phyloP scores from a whole-genome alignment of 164 flowering plant genomes.

The Chloranthus sessilifolius region DNA sequence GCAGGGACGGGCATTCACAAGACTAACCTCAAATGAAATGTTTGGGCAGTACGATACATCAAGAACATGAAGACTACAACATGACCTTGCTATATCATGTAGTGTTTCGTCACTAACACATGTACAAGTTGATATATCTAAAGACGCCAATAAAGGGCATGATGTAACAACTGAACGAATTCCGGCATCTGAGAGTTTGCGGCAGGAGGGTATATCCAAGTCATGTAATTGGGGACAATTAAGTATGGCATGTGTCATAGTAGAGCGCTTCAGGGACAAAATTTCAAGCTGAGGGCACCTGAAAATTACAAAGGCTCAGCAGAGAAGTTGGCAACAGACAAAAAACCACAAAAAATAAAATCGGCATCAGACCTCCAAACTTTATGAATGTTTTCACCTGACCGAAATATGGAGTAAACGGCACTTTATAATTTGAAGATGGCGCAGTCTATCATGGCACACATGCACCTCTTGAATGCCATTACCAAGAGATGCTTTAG shows the following conservation, averaged over 20 bases:
- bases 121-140: conserved; percentile 84
- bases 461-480: conserved; percentile 74
- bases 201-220: conserved; percentile 82
- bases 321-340: too few species aligned
- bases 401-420: conserved; percentile 69
- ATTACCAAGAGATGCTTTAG: conserved; percentile 67
- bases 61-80: conserved; percentile 55
- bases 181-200: conserved; percentile 86
- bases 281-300: conserved; percentile 82
- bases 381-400: conserved; percentile 32
- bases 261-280: conserved; percentile 84
- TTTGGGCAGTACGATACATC: conserved; percentile 93
- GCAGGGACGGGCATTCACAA: too few species aligned
- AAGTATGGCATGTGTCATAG: conserved; percentile 76
- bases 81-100: conserved; percentile 55
- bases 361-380: neutral
- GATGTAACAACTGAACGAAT: conserved; percentile 74
- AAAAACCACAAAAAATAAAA: neutral
- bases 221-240: conserved; percentile 67
- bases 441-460: conserved; percentile 55
- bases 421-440: conserved; percentile 69
- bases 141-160: conserved; percentile 58
- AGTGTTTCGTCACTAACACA: conserved; percentile 88
- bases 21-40: conserved; percentile 78
- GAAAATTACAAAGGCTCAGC: conserved; percentile 16